Evolutionary conservation across 306 rosid genomes (phyloP), one percentile per base, ranked within the genome.

Genomic region (Lathyrus sativus): DNA sequence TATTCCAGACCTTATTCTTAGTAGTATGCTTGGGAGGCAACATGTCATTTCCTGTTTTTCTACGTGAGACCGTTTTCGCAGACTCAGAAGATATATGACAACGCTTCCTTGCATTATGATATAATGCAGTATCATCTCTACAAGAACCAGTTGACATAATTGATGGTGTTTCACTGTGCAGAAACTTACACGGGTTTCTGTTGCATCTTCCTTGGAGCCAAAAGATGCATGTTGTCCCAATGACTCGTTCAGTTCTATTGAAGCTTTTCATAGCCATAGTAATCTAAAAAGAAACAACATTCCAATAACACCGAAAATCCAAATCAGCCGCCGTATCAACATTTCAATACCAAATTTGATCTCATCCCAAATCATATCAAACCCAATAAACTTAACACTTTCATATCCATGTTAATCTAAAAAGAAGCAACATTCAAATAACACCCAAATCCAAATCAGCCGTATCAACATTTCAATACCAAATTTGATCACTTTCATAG

Each of bases 171-270:
- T 18, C 75, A 26, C 31, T 0, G 6, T 76, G 81, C 48, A 55
- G 1, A 38, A 63, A 76, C n/a, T 73, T 70, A 24, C 81, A 76
- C 1, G 73, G 81, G 15, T 70, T 70, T 63, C 72, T 64, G 56
- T 43, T 63, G 48, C 81, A 76, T 64, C 63, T 63, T 11, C 81
- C 76, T 22, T 53, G 55, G 4, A 6, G 61, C 81, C 81, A 76
- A 56, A 43, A 76, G 1, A 11, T 1, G 28, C 72, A 77, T 11
- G 75, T 45, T 39, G 6, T 67, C n/a, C 46, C 41, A 75, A 17
- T 4, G 10, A 35, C 4, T 24, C 9, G 63, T 6, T 53, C 71
- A 12, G 38, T 75, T 6, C 63, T 56, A 0, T 9, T 37, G 39
- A 35, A 35, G 13, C 14, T 68, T 3, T 62, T 38, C 39, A 29